Evolutionary conservation across 2,329 filamentous ascomycete species (phyloP).

Genomic region (Sporothrix globosa): DNA sequence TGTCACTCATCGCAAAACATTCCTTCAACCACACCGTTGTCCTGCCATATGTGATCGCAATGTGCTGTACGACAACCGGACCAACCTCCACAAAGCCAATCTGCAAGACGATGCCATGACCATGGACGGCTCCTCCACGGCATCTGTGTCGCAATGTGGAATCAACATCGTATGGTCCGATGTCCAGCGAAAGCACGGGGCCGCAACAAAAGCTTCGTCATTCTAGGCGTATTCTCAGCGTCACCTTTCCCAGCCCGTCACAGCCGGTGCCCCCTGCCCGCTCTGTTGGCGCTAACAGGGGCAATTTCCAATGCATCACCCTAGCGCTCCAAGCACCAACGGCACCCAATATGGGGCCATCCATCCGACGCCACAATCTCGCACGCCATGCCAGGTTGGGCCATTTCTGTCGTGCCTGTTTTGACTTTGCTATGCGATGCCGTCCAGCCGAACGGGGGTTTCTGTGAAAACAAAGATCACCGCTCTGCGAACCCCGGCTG

Average conservation of each 20-base stretch:
- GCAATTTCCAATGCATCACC: constrained; percentile 23
- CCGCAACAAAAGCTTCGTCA: not conserved
- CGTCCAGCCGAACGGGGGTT: not conserved
- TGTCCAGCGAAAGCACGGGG: no score
- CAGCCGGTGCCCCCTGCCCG: not conserved
- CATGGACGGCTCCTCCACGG: not conserved
- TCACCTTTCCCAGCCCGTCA: not conserved
- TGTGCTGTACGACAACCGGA: not conserved
- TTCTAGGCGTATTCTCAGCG: not conserved
- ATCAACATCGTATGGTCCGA: no score
- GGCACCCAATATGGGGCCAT: not conserved
- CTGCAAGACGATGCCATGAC: constrained; percentile 11
- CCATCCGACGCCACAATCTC: not conserved
- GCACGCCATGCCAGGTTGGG: constrained; percentile 23
- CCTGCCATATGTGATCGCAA: no score
- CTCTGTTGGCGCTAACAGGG: not conserved
- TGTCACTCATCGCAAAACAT: no score
- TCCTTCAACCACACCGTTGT: no score
- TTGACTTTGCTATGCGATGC: not conserved
- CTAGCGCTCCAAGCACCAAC: constrained; percentile 13
- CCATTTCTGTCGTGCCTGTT: not conserved
- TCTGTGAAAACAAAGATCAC: no score
- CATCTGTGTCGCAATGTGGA: no score
- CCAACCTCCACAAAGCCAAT: constrained; percentile 19
- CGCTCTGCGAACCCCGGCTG: no score